Base-by-base conservation (phyloP, 1,284 basidiomycete species). In the Trichosporon sp. region DNA sequence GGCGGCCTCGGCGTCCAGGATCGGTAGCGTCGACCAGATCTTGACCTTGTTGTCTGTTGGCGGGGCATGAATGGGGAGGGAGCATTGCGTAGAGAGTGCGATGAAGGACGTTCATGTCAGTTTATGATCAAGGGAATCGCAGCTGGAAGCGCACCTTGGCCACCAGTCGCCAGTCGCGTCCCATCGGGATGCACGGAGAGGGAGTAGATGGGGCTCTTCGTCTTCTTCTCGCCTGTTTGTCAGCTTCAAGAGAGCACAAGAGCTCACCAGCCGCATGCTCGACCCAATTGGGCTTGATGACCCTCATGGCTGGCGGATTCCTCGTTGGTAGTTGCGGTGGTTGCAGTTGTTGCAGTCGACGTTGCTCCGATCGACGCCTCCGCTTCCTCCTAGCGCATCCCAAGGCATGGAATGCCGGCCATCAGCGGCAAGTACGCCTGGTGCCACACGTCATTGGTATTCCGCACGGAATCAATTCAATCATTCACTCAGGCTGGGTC, bases 21-120 rank as follows among this genome's bases (percentile, higher is more conserved):
- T 96, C 0, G 96, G 94, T 71, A 92, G 91, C 0, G 96, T 98
- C 74, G 92, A 92, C 97, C 97, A 99, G 83, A 99, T 94, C 73
- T 95, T 91, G 75, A 99, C 90, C 86, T 97, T 97, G 65, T 93
- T 91, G 83, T 98, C 95, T 85, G 77, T 40, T 21, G 59, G 59
- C 38, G 68, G 26, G 32, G 31, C 16, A 12, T 37, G 31, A 31
- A 16, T 2, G 26, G 32, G 4, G 12, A 8, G 4, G 26, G 14
- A 7, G 2, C 4, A 14, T 63, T 5, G 31, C 11, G 4, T 14
- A 14, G 5, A 32, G 4, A 2, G 7, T 1, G n/a, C 56, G 14
- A 61, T 11, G 6, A n/a, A 32, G 35, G 59, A 63, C 31, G 26
- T 11, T 35, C 59, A 63, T 63, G 35, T 65, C 26, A 68, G 35